Evolutionary conservation across 2,329 filamentous ascomycete species (phyloP).

Genomic region (Talaromyces sp.): DNA sequence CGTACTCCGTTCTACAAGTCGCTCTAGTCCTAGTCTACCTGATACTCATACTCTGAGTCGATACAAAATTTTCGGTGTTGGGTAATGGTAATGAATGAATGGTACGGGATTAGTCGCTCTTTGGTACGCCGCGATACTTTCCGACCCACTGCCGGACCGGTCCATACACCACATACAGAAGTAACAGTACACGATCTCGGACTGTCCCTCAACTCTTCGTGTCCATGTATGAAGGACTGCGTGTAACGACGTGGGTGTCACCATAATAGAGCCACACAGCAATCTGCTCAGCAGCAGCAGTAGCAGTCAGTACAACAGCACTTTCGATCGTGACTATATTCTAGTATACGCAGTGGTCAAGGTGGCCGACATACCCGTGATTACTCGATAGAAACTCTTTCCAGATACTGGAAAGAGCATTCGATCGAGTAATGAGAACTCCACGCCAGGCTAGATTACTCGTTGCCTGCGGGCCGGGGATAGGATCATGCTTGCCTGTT

Average conservation of each 20-base stretch:
- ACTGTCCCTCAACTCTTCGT: not conserved
- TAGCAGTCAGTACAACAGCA: not conserved
- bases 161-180: not conserved
- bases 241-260: not conserved
- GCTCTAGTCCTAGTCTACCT: too few relatives aligned
- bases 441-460: not conserved
- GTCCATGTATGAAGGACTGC: not conserved
- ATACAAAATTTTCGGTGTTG: not conserved
- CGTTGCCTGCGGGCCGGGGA: not conserved
- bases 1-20: too few relatives aligned
- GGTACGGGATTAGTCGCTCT: not conserved
- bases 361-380: not conserved
- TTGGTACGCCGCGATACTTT: conserved; percentile 3
- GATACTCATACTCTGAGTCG: too few relatives aligned
- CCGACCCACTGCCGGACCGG: not conserved
- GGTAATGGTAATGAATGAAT: not conserved
- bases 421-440: conserved; percentile 16
- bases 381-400: conserved; percentile 15
- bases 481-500: conserved; percentile 18
- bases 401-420: not conserved
- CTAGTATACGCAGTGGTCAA: too few relatives aligned
- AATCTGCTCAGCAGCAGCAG: not conserved
- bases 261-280: not conserved
- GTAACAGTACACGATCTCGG: conserved; percentile 9
- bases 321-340: not conserved